Conservation (phyloP, 176 grass and related monocot species). For the Zea mays region Zm-B73-REFERENCE-NAM-5.0 NC_050096.1:59157001-59157500, state of each 20-base stretch:
- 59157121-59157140: slow-evolving; percentile 8
- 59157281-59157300: slow-evolving; percentile 97
- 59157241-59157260: not conserved
- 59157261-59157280: slow-evolving; percentile 19
- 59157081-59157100: slow-evolving; percentile 25
- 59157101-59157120: slow-evolving; percentile 26
- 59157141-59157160: slow-evolving; percentile 8
- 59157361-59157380: slow-evolving; percentile 4
- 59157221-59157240: not conserved
- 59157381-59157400: not conserved
- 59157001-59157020: slow-evolving; percentile 74
- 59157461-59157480: not conserved
- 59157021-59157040: slow-evolving; percentile 83
- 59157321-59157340: slow-evolving; percentile 86
- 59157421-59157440: not conserved
- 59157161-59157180: not conserved
- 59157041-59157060: slow-evolving; percentile 68
- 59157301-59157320: slow-evolving; percentile 84
- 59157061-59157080: slow-evolving; percentile 67
- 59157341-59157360: slow-evolving; percentile 88
- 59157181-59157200: not conserved
- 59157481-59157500: slow-evolving; percentile 15
- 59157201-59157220: not conserved
- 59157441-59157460: not conserved
- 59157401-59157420: slow-evolving; percentile 6